phyloP scores from a whole-genome alignment of 1,139 yeast genomes.

The Blastobotrys niveus region DNA sequence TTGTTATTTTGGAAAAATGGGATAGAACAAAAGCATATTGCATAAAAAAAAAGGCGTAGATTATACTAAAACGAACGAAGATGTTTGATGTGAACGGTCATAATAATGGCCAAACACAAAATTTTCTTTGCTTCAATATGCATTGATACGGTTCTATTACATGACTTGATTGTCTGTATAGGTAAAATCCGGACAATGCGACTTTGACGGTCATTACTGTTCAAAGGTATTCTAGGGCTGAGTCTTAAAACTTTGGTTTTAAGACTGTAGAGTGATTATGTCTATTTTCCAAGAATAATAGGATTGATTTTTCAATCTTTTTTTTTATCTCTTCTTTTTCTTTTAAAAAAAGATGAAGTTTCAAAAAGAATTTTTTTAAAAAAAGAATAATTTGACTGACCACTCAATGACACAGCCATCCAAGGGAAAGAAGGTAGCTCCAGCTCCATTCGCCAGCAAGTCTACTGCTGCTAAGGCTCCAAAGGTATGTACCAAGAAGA shows the following conservation, averaged over 20 bases:
- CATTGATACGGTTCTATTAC: too few relatives aligned
- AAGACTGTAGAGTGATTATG: slow-evolving; percentile 12
- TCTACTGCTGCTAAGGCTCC: slow-evolving; percentile 36
- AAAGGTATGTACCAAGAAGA: slow-evolving; percentile 22
- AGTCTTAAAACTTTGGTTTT: neutral
- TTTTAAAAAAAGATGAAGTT: neutral
- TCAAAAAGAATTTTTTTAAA: neutral
- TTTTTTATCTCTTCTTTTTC: neutral
- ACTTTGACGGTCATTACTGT: slow-evolving; percentile 10
- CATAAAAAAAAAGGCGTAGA: too few relatives aligned
- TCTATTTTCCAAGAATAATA: neutral
- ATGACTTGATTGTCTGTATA: too few relatives aligned
- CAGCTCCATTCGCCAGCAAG: slow-evolving; percentile 69
- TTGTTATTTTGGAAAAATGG: too few relatives aligned
- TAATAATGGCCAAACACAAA: too few relatives aligned
- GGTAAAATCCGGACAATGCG: too few relatives aligned
- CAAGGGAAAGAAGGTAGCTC: slow-evolving; percentile 73
- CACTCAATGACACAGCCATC: slow-evolving; percentile 82
- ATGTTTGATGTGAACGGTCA: too few relatives aligned
- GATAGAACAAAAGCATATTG: too few relatives aligned
- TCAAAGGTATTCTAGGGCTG: slow-evolving; percentile 10
- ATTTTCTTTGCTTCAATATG: too few relatives aligned
- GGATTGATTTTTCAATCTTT: neutral
- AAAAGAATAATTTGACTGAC: slow-evolving; percentile 21
- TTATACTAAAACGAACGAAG: too few relatives aligned